These are phyloP conservation scores for Aspergillus sojae DNA, from an alignment of 2,329 filamentous ascomycete genomes.

Conservation along the genomic window DNA sequence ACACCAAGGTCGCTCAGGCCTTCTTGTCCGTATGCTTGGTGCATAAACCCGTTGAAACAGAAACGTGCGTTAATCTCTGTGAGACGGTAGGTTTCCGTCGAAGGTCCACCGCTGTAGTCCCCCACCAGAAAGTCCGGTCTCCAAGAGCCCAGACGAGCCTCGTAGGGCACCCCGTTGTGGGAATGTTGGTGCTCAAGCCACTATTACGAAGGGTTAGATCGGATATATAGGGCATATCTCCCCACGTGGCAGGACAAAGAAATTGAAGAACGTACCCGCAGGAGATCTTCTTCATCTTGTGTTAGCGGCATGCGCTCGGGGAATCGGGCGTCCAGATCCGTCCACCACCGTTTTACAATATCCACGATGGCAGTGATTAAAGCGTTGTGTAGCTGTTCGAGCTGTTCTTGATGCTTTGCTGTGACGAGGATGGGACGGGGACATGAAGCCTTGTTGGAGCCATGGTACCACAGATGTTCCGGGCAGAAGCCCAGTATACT, in stretches of 20 bases:
- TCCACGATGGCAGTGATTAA: conserved; percentile 26
- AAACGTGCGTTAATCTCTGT: conserved; percentile 33
- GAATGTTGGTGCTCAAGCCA: background rate
- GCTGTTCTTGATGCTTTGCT: conserved; percentile 2
- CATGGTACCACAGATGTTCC: conserved; percentile 3
- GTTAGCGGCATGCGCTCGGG: conserved; percentile 31
- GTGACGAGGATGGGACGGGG: conserved; percentile 9
- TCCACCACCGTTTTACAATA: conserved; percentile 34
- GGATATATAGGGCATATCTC: no score
- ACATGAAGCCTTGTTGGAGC: background rate
- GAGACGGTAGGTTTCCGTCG: conserved; percentile 17
- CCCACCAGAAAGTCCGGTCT: conserved; percentile 32
- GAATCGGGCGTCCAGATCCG: conserved; percentile 25
- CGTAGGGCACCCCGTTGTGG: background rate
- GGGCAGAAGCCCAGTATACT: conserved; percentile 4
- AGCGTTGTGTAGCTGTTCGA: conserved; percentile 21
- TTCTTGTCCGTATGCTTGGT: conserved; percentile 12
- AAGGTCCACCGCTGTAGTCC: background rate
- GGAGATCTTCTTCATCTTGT: conserved; percentile 26
- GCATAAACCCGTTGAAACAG: conserved; percentile 24
- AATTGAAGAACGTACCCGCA: background rate
- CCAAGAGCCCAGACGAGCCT: conserved; percentile 24
- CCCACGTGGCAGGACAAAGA: background rate
- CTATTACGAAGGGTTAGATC: background rate
- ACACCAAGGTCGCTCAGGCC: conserved; percentile 9